Evolutionary conservation across 441 rosid species (phyloP), one percentile per base, ranked within the genome.

Genomic region (Hura crepitans): DNA sequence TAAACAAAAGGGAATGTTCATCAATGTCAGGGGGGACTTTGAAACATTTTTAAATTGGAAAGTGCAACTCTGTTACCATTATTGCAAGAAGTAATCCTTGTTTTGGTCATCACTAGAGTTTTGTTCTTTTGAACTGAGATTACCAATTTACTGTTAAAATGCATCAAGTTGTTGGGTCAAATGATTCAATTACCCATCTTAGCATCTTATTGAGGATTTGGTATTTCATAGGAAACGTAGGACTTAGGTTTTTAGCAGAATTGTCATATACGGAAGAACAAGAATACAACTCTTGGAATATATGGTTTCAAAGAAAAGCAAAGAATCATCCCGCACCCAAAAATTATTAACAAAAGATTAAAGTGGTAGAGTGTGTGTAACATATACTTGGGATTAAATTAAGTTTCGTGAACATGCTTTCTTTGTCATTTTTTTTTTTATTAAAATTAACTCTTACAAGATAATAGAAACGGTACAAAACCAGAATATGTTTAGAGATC

Each of bases 221-320:
- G 30, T 18, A 66, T 66, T 10, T 14, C 30, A 66, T 0, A 51
- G 47, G n/a, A 51, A 49, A 65, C 39, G 33, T 43, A 46, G 28
- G 2, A 9, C 25, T 6, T 17, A 4, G 55, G 47, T 61, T 61
- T 39, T 10, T 11, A 39, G 49, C 33, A 42, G n/a, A 46, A 42
- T 5, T 62, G 8, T 25, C 14, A 28, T 4, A 56, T 53, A 56
- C 12, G 12, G 6, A 20, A 61, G 28, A 37, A 46, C 17, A 46
- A 18, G 49, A 60, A 22, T 61, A 3, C 42, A 13, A 28, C 62
- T 42, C 17, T 15, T 22, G 2, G 20, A 63, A 63, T 7, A 25
- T 42, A 7, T 42, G 14, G 28, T 31, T 70, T 15, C 55, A 7
- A 69, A 69, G 72, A 28, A 63, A 70, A 43, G 51, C 8, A 25